These are phyloP conservation scores for Malassezia globosa DNA, from an alignment of 1,284 basidiomycete genomes.

Conservation along the genomic window DNA sequence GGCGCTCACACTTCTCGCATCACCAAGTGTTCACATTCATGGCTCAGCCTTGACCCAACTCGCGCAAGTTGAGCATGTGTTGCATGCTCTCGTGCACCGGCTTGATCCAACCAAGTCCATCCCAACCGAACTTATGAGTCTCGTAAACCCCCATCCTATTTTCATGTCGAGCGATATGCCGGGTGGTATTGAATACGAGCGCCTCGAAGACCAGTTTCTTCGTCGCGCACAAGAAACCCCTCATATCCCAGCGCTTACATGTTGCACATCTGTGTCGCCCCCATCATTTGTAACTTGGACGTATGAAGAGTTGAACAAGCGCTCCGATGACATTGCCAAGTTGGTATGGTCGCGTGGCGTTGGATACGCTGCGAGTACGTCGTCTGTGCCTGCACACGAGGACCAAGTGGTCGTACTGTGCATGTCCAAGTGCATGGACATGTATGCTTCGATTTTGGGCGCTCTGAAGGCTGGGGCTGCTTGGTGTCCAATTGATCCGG, in stretches of 20 bases:
- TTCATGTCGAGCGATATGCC: constrained; percentile 17
- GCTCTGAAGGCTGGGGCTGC: constrained; percentile 45
- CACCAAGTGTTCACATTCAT: constrained; percentile 22
- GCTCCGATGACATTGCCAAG: constrained; percentile 26
- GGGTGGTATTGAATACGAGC: constrained; percentile 27
- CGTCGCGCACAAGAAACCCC: constrained; percentile 24
- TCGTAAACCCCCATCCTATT: constrained; percentile 18
- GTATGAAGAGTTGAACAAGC: constrained; percentile 30
- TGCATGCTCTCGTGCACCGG: constrained; percentile 19
- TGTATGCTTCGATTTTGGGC: constrained; percentile 37
- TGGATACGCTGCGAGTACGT: constrained; percentile 20
- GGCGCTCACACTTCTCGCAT: constrained; percentile 12
- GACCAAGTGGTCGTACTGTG: constrained; percentile 38
- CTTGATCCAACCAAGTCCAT: background rate
- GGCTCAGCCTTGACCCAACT: constrained; percentile 27
- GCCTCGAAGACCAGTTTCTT: constrained; percentile 27
- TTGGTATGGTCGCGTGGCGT: constrained; percentile 25
- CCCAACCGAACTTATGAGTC: background rate
- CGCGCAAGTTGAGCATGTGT: constrained; percentile 21
- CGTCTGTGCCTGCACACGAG: constrained; percentile 1
- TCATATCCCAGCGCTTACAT: constrained; percentile 29
- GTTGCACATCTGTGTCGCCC: constrained; percentile 23
- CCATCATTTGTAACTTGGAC: constrained; percentile 21
- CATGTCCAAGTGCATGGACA: constrained; percentile 36
- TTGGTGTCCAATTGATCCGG: constrained; percentile 48